phyloP scores from a whole-genome alignment of 169 alveolate species.

The Cryptosporidium tyzzeri region DNA sequence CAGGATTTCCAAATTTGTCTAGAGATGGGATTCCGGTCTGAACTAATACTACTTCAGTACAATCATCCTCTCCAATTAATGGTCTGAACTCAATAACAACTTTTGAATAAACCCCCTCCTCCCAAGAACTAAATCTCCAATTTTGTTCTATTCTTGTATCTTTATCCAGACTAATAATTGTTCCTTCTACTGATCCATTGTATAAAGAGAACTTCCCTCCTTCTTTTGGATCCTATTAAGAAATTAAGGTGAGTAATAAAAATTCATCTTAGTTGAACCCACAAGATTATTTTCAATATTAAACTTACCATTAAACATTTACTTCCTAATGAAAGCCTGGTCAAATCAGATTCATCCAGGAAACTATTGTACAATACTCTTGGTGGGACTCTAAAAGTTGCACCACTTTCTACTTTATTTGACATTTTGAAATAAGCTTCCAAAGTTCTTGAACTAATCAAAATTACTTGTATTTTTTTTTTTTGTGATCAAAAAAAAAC shows the following conservation, averaged over 20 bases:
- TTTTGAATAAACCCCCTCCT: constrained; percentile 52
- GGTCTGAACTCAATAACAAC: constrained; percentile 58
- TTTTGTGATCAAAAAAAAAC: not conserved
- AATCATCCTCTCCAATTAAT: constrained; percentile 52
- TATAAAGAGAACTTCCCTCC: constrained; percentile 66
- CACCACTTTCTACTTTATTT: constrained; percentile 29
- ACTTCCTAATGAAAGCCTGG: constrained; percentile 71
- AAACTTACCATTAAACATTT: constrained; percentile 65
- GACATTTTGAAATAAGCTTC: not conserved
- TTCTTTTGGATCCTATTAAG: constrained; percentile 37
- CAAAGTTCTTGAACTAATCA: not conserved
- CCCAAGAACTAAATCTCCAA: constrained; percentile 74
- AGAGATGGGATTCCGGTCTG: constrained; percentile 62
- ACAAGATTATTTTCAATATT: not conserved
- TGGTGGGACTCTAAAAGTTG: constrained; percentile 71
- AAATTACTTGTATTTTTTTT: not conserved
- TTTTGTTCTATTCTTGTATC: constrained; percentile 37
- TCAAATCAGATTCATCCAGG: constrained; percentile 43
- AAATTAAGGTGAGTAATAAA: not conserved
- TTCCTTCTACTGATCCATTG: constrained; percentile 61
- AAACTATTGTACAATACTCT: constrained; percentile 35
- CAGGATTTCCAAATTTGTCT: constrained; percentile 71
- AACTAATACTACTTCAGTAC: constrained; percentile 37
- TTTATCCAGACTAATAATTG: constrained; percentile 14
- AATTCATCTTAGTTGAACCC: not conserved